phyloP scores from a whole-genome alignment of 2,329 filamentous ascomycete genomes.

The Plectosphaerella cucumerina region DNA sequence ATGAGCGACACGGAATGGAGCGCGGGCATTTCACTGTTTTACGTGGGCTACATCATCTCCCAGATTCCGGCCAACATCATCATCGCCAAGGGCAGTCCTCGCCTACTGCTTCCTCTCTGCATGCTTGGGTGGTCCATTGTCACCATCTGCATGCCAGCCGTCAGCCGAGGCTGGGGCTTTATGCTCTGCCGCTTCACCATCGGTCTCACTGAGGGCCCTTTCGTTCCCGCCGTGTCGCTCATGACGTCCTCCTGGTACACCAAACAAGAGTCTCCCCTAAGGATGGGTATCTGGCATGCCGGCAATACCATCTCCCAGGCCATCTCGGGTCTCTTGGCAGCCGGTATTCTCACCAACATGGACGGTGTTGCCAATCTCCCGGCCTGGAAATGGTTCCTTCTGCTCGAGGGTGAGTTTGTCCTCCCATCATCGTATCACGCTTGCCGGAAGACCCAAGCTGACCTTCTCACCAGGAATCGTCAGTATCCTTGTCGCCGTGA shows the following conservation, averaged over 20 bases:
- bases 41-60: conserved; percentile 41
- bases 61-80: conserved; percentile 42
- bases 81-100: conserved; percentile 33
- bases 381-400: conserved; percentile 38
- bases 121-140: conserved; percentile 39
- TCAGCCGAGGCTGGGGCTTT: conserved; percentile 22
- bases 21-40: conserved; percentile 36
- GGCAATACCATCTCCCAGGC: conserved; percentile 40
- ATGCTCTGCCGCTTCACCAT: conserved; percentile 26
- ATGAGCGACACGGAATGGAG: conserved; percentile 31
- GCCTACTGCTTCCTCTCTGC: conserved; percentile 29
- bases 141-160: conserved; percentile 37
- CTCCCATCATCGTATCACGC: neutral
- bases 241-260: conserved; percentile 44
- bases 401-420: conserved; percentile 28
- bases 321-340: conserved; percentile 37
- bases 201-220: conserved; percentile 27
- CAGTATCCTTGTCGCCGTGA: conserved; percentile 24
- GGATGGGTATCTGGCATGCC: conserved; percentile 41
- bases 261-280: conserved; percentile 34
- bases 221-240: conserved; percentile 43
- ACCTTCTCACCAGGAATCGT: conserved; percentile 16
- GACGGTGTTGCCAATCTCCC: conserved; percentile 25
- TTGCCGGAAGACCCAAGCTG: neutral
- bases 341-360: conserved; percentile 40